Percentiles rank a stretch among this genome's conserved stretches.
Conservation (phyloP, 495 filamentous ascomycete genomes). For the Paragyromitra xinjiangensis region DNA sequence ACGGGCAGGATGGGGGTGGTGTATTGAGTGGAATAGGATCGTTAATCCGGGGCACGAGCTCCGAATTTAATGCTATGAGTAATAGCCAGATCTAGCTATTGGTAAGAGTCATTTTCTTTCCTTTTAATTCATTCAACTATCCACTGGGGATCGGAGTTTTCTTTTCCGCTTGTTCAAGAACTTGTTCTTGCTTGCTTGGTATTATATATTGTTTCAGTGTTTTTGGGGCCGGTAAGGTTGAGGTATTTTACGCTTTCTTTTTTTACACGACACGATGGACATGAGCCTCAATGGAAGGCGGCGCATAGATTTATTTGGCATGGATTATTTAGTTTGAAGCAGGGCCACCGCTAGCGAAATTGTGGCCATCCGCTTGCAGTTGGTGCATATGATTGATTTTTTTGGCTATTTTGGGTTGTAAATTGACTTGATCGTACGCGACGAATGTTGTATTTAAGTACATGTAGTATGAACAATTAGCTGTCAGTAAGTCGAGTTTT, state of each 20-base stretch:
- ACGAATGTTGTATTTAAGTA: slow-evolving; percentile 29
- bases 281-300: slow-evolving; percentile 6
- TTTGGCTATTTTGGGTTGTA: slow-evolving; percentile 5
- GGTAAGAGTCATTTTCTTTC: slow-evolving; percentile 11
- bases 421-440: slow-evolving; percentile 11
- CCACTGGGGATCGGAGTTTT: not conserved
- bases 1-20: slow-evolving; percentile 46
- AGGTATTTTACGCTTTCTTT: slow-evolving; percentile 24
- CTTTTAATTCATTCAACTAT: slow-evolving; percentile 5
- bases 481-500: not conserved
- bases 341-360: not conserved
- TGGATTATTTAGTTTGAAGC: slow-evolving; percentile 7
- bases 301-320: slow-evolving; percentile 38
- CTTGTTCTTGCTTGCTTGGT: slow-evolving; percentile 13
- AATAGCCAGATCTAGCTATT: not conserved
- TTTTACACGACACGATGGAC: slow-evolving; percentile 18
- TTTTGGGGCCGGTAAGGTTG: slow-evolving; percentile 18
- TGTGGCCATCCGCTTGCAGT: not conserved
- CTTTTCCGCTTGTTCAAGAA: slow-evolving; percentile 1
- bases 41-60: slow-evolving; percentile 30
- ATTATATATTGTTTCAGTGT: slow-evolving; percentile 33
- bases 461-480: slow-evolving; percentile 17
- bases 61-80: slow-evolving; percentile 3
- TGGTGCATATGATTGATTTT: not conserved
- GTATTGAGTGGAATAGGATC: slow-evolving; percentile 27